Base-by-base conservation (phyloP, 1,139 yeast species). In the Blastobotrys capitulatus region DNA sequence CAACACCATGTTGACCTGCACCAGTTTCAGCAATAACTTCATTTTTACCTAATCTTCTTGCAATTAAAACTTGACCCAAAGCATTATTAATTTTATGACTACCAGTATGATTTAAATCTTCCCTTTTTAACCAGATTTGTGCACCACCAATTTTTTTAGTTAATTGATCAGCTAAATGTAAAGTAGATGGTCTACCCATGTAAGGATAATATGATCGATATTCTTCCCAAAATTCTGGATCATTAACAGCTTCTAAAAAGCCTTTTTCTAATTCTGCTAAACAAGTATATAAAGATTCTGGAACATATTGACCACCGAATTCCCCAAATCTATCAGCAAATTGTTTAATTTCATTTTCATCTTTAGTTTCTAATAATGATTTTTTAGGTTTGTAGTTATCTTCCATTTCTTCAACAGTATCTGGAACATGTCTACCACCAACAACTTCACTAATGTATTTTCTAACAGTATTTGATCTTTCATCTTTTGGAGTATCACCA, bases 1-100 rank as follows among this genome's bases (percentile, higher is more conserved):
- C 99, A 41, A 92, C 99, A 73, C 99, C 99, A 67, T 92, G 99
- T 74, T 92, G 99, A 56, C 99, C 99, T 49, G 99, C 99, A 69
- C 99, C 99, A 42, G 99, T 92, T 73, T 92, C 99, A 42, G 99
- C 99, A 66, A 92, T 92, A 54, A 92, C 80, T 60, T 86, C 82
- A 54, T 74, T 82, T 74, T 92, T 92, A 45, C 98, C 98, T 59
- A 94, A 76, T 68, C 98, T 79, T 68, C 78, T 86, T 35, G 98
- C 98, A 59, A 92, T 76, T 54, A 92, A 75, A 22, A 88, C 92
- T 74, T 92, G 99, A 19, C 97, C 97, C 56, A 92, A 72, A 25
- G 98, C 97, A 63, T 92, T 92, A 71, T 92, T 92, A 66, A 92
- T 92, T 72, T 92, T 92, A 73, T 92, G 99, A 38, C 96, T 86